Evolutionary conservation across 768 basidiomycete species (phyloP), one percentile per base, ranked within the genome.

Genomic region (Lactifluus volemus): DNA sequence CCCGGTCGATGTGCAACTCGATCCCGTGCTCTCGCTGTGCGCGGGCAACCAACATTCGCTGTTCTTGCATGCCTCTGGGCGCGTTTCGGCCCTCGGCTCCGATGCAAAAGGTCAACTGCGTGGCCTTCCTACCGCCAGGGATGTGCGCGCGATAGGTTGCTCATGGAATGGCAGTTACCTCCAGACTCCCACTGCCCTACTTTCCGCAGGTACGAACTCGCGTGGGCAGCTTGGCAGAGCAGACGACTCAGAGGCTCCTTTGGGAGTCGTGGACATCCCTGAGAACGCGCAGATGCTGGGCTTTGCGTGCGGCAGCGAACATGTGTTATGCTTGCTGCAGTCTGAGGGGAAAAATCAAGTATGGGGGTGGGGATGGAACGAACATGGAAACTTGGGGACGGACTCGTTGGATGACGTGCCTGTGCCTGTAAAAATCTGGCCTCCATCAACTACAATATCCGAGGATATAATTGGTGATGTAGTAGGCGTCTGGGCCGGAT

Each of bases 331-430:
- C 30, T 9, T 70, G 67, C 57, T 53, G 64, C 25, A 72, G 15
- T 41, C 70, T 3, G 53, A 70, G 0, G 45, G 49, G 32, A 56
- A 55, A 9, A 53, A 32, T 5, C 49, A 30, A 32, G 79, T 94
- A 0, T 89, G 84, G 82, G 89, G 84, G 0, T 97, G 95, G 91
- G 96, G 96, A 0, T 98, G 96, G 95, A 98, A 98, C 71, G 96
- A 98, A 71, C 96, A 98, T 70, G 96, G 96, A 7, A 98, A 97
- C 71, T 76, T 98, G 30, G 93, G 90, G 0, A 68, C 83, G 25
- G 86, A 84, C 0, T 75, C 78, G 39, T 82, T 81, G 4, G 73
- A 77, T 3, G 85, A 93, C 66, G 72, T 81, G 9, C 62, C 67
- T 7, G 30, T 68, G 15, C 85, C 87, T 15, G 70, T 74, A 11